Percentiles rank a stretch among this genome's conserved stretches.
These are phyloP conservation scores for Avicennia marina DNA, from an alignment of 257 asterid species.

Conservation along the genomic window DNA sequence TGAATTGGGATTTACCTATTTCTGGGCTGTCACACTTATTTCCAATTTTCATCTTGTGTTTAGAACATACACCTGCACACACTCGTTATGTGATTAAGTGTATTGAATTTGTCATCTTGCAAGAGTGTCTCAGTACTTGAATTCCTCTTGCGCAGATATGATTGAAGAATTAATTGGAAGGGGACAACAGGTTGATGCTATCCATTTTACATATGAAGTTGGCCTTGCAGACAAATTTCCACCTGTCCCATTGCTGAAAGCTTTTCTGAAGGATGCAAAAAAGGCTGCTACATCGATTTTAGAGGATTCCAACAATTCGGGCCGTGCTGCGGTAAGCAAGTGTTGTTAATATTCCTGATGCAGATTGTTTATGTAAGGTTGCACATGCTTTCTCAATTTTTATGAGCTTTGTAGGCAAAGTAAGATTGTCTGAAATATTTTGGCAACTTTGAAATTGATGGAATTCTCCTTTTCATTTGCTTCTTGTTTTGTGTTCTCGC, in stretches of 20 bases:
- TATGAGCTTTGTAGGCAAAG: neutral
- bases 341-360: slow-evolving; percentile 1
- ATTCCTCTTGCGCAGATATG: slow-evolving; percentile 56
- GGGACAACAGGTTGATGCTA: slow-evolving; percentile 99
- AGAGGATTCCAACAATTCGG: slow-evolving; percentile 83
- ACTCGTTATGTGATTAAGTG: neutral
- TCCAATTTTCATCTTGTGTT: neutral
- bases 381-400: neutral
- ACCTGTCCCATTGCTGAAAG: slow-evolving; percentile 92
- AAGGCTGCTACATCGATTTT: slow-evolving; percentile 66
- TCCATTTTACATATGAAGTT: slow-evolving; percentile 91
- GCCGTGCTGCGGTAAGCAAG: slow-evolving; percentile 90
- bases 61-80: neutral
- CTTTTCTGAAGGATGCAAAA: slow-evolving; percentile 88
- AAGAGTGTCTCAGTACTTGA: slow-evolving; percentile 33
- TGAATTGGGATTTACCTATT: neutral
- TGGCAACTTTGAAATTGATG: neutral
- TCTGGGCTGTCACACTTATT: neutral
- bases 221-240: slow-evolving; percentile 81
- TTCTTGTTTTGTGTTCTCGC: neutral
- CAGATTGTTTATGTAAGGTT: neutral
- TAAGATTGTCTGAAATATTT: neutral
- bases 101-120: slow-evolving; percentile 7
- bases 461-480: neutral
- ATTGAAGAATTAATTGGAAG: slow-evolving; percentile 87